Base-by-base conservation (phyloP, 352 stramenopile genomes). In the Phytophthora quininea region DNA sequence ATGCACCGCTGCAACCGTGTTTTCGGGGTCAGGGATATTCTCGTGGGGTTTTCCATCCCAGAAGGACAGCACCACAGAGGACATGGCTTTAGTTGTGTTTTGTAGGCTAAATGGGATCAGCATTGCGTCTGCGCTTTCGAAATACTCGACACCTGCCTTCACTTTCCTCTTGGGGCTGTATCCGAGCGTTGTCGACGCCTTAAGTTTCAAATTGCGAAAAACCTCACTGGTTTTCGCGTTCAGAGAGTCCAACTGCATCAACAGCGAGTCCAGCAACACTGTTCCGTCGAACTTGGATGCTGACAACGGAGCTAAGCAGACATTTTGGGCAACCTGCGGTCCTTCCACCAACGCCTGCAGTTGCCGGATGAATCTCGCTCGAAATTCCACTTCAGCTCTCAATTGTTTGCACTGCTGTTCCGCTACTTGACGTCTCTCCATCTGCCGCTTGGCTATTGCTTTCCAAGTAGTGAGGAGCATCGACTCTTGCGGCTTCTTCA, bases 361-460 rank as follows among this genome's bases (percentile, higher is more conserved):
- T 24, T 59, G 29, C 1, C n/a, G 47, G 19, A 71, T 58, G 7
- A 59, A 9, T 54, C 51, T 43, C 24, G 52, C 33, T 10, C 58
- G 64, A 40, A n/a, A 19, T 3, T 3, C 46, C 3, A 71, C 57
- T 5, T 50, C 43, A 4, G 2, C 42, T 31, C 54, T 66, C 7
- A 71, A 46, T 24, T 43, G 29, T 30, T 19, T 35, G 12, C 63
- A 57, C n/a, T 63, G 53, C 15, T 51, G 47, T 19, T 72, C 57
- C 3, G 57, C 68, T 8, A 51, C 54, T 0, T 62, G 10, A 27
- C 49, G 27, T 8, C 50, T 47, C n/a, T 71, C 47, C 54, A 62
- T 49, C 24, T 76, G 68, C 3, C 62, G 50, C 6, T 35, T 61
- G 14, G 68, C 53, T 7, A 72, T 51, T 1, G 29, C 43, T 40